Percentiles rank a stretch among this genome's conserved stretches.
phyloP scores from a whole-genome alignment of 2,329 filamentous ascomycete genomes.

The Talaromyces atroroseus region DNA sequence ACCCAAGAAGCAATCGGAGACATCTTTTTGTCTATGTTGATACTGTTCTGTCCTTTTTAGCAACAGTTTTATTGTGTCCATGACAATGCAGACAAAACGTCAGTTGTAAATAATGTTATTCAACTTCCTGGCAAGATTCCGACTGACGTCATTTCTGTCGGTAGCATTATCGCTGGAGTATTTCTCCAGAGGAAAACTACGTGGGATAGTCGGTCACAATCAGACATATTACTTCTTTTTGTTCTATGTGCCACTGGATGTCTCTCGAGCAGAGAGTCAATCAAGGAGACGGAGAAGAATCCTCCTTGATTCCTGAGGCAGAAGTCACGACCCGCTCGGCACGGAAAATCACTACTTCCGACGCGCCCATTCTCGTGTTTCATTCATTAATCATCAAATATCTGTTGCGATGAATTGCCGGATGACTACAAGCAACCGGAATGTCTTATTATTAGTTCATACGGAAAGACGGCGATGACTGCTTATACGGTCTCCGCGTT shows the following conservation, averaged over 20 bases:
- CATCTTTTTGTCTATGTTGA: too few species aligned
- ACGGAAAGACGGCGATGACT: neutral
- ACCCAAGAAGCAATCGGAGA: too few species aligned
- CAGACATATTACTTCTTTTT: too few species aligned
- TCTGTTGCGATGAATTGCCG: neutral
- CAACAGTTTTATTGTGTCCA: neutral
- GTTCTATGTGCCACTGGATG: neutral
- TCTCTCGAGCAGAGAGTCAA: neutral
- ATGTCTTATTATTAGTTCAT: neutral
- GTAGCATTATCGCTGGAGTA: neutral
- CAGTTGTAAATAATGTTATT: neutral
- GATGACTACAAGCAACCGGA: neutral
- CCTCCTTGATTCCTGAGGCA: neutral
- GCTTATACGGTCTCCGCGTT: neutral
- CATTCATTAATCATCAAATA: neutral
- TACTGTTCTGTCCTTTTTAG: neutral
- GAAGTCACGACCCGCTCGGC: neutral
- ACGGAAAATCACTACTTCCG: neutral
- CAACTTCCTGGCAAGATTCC: neutral
- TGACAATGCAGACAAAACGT: neutral
- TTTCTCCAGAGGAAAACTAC: neutral
- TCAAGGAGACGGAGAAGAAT: neutral
- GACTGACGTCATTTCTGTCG: neutral
- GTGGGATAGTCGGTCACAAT: too few species aligned
- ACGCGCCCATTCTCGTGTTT: neutral